Percentiles rank a stretch among this genome's conserved stretches.
Evolutionary conservation across 495 filamentous ascomycete species (phyloP).

Genomic region (Penicillium roqueforti): DNA sequence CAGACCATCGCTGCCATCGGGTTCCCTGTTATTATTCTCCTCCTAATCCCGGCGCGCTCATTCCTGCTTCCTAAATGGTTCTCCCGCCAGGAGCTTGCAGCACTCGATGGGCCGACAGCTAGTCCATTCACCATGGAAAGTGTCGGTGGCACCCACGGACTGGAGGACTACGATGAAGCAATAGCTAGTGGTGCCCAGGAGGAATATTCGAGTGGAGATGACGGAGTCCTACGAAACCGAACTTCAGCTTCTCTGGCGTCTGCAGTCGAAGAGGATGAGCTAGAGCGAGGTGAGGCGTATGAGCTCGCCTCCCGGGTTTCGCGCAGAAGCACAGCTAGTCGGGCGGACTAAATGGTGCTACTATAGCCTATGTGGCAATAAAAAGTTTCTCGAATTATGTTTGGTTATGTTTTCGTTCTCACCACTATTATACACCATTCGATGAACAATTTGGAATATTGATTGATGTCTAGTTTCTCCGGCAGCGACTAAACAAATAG

Average conservation of each 20-base stretch:
- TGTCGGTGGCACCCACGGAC: constrained; percentile 66
- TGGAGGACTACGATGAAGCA: constrained; percentile 24
- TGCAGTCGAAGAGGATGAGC: constrained; percentile 32
- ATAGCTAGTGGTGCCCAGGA: constrained; percentile 9
- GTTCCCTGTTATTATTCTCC: constrained; percentile 82
- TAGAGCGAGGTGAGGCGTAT: constrained; percentile 40
- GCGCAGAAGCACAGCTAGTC: constrained; percentile 29
- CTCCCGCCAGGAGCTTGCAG: constrained; percentile 57
- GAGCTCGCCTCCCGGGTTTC: constrained; percentile 27
- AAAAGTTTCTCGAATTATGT: not conserved
- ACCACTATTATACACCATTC: not conserved
- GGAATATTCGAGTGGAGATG: constrained; percentile 1
- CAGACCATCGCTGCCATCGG: constrained; percentile 94
- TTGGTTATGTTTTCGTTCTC: not conserved
- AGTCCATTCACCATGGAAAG: constrained; percentile 84
- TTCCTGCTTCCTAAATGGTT: constrained; percentile 71
- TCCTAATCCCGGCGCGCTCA: constrained; percentile 72
- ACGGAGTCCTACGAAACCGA: constrained; percentile 19
- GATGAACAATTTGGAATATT: not conserved
- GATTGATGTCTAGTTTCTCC: not conserved
- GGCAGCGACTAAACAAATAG: not conserved
- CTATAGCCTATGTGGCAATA: not conserved
- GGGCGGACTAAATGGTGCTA: constrained; percentile 9
- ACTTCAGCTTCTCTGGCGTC: constrained; percentile 23
- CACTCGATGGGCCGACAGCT: constrained; percentile 77